These are phyloP conservation scores for Claviceps paspali DNA, from an alignment of 2,329 filamentous ascomycete genomes.

Conservation along the genomic window DNA sequence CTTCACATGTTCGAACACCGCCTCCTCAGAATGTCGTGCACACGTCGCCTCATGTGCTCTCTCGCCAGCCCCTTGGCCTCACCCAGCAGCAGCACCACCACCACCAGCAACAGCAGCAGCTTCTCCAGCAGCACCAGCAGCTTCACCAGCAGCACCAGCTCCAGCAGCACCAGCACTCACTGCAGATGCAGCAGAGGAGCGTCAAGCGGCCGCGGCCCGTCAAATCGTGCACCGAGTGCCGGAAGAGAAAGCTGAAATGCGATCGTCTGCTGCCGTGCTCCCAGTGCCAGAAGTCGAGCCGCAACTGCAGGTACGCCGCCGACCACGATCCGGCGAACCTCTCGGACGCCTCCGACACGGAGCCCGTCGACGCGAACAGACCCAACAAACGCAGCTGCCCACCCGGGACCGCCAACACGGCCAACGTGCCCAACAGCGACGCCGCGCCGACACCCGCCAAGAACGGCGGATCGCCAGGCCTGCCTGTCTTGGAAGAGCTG, in stretches of 20 bases:
- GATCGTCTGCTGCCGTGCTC: slow-evolving; percentile 40
- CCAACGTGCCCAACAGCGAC: slow-evolving; percentile 12
- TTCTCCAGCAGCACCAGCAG: slow-evolving; percentile 13
- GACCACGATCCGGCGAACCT: slow-evolving; percentile 30
- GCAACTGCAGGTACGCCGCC: slow-evolving; percentile 35
- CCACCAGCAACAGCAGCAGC: slow-evolving; percentile 12
- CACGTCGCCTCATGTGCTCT: slow-evolving; percentile 4
- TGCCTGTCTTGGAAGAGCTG: slow-evolving; percentile 31
- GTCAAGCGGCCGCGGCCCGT: slow-evolving; percentile 39
- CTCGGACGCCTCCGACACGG: slow-evolving; percentile 34
- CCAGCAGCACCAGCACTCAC: slow-evolving; percentile 8
- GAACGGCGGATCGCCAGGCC: slow-evolving; percentile 17
- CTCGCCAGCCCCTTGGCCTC: slow-evolving; percentile 11
- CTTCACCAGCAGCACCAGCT: slow-evolving; percentile 8
- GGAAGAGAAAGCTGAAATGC: slow-evolving; percentile 41
- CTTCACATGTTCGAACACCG: slow-evolving; percentile 4
- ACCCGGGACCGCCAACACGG: slow-evolving; percentile 11
- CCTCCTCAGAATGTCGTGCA: slow-evolving; percentile 7
- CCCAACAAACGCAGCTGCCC: slow-evolving; percentile 24
- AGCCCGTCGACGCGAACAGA: slow-evolving; percentile 17
- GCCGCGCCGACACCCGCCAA: slow-evolving; percentile 12
- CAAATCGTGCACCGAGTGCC: slow-evolving; percentile 41
- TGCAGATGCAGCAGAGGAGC: slow-evolving; percentile 23
- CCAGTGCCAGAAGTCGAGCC: slow-evolving; percentile 42
- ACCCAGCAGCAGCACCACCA: slow-evolving; percentile 12